Evolutionary conservation across 306 rosid species (phyloP).

Genomic region (Senna tora): DNA sequence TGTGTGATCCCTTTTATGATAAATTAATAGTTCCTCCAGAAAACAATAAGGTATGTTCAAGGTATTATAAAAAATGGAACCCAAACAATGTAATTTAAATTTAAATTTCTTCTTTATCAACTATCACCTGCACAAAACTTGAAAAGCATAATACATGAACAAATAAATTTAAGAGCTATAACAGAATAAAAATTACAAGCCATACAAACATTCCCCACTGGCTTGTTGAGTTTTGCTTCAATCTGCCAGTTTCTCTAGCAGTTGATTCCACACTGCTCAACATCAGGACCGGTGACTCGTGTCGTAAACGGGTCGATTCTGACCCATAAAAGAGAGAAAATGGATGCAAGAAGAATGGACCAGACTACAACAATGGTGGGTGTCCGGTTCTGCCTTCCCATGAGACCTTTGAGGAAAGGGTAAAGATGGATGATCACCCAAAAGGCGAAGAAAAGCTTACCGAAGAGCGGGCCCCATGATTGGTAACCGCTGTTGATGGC

Average conservation of each 20-base stretch:
- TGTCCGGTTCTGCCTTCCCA: constrained; percentile 91
- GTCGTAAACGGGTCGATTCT: constrained; percentile 81
- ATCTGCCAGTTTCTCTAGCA: constrained; percentile 54
- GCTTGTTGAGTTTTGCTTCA: constrained; percentile 9
- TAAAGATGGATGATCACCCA: constrained; percentile 94
- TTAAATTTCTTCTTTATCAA: constrained; percentile 39
- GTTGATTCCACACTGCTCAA: constrained; percentile 84
- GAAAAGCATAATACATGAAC: constrained; percentile 32
- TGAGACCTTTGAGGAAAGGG: constrained; percentile 93
- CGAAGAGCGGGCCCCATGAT: constrained; percentile 95
- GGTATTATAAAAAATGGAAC: constrained; percentile 37
- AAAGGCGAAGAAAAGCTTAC: constrained; percentile 91
- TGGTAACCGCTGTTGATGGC: constrained; percentile 92
- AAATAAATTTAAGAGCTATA: constrained; percentile 7
- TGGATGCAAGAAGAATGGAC: constrained; percentile 87
- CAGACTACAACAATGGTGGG: constrained; percentile 89
- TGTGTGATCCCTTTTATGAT: constrained; percentile 32
- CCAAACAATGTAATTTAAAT: constrained; percentile 35
- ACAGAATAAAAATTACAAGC: constrained; percentile 37
- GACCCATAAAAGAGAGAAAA: constrained; percentile 88
- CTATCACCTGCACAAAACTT: constrained; percentile 50
- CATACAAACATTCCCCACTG: constrained; percentile 23
- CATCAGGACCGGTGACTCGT: constrained; percentile 74
- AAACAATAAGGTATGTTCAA: constrained; percentile 34
- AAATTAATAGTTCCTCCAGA: constrained; percentile 27